These are phyloP conservation scores for Medicago arabica DNA, from an alignment of 306 rosid species.

Conservation along the genomic window DNA sequence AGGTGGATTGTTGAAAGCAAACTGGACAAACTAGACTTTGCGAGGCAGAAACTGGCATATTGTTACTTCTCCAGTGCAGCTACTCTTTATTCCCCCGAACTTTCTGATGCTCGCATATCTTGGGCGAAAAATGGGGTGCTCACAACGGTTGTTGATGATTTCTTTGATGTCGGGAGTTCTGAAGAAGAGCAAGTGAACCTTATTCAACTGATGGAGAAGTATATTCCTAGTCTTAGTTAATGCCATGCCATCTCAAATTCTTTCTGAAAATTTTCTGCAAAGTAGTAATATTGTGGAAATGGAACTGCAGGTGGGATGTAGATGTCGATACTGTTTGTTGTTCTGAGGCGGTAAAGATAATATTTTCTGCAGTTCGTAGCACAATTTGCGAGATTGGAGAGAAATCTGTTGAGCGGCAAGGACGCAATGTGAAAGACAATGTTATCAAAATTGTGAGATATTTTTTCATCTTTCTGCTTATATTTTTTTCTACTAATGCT, in stretches of 20 bases:
- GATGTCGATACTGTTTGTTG: constrained; percentile 56
- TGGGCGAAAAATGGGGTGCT: constrained; percentile 85
- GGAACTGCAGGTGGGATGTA: constrained; percentile 80
- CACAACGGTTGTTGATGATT: constrained; percentile 84
- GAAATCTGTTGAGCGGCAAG: constrained; percentile 63
- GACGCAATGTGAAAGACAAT: constrained; percentile 56
- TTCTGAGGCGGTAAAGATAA: constrained; percentile 73
- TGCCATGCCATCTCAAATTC: constrained; percentile 1
- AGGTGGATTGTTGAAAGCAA: constrained; percentile 74
- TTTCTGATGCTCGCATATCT: constrained; percentile 79
- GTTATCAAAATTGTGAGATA: constrained; percentile 69
- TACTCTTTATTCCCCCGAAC: constrained; percentile 63
- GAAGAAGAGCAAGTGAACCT: constrained; percentile 75
- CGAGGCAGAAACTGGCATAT: constrained; percentile 77
- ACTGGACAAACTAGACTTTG: constrained; percentile 81
- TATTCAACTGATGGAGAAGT: constrained; percentile 74
- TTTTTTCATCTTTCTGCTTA: constrained; percentile 33
- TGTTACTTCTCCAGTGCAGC: constrained; percentile 79
- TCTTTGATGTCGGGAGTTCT: constrained; percentile 78
- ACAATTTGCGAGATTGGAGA: constrained; percentile 71
- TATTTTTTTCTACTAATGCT: constrained; percentile 15
- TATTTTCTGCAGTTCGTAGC: constrained; percentile 65
- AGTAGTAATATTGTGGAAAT: constrained; percentile 17
- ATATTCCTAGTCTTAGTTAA: constrained; percentile 37
- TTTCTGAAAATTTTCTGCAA: constrained; percentile 3